Evolutionary conservation across 2,329 filamentous ascomycete genomes (phyloP).

Genomic region (Penicillium verrucosum): DNA sequence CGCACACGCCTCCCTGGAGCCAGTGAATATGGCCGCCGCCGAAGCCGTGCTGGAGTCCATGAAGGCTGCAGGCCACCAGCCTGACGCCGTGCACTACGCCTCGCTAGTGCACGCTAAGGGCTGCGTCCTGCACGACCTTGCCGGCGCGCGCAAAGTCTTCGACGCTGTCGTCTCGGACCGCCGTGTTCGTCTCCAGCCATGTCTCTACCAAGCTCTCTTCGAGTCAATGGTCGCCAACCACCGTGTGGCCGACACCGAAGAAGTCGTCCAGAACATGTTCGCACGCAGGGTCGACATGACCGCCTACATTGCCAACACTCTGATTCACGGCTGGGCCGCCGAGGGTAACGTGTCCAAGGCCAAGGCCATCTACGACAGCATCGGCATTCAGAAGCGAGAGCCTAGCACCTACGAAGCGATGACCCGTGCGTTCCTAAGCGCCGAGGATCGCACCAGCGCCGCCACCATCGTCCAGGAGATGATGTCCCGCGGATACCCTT

Average conservation of each 20-base stretch:
- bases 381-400: conserved; percentile 76
- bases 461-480: conserved; percentile 83
- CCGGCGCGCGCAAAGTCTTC: conserved; percentile 76
- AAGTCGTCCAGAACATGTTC: conserved; percentile 73
- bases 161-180: conserved; percentile 70
- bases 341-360: conserved; percentile 78
- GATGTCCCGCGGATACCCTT: conserved; percentile 82
- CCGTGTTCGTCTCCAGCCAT: conserved; percentile 70
- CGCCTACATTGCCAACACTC: conserved; percentile 95
- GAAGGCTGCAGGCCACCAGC: conserved; percentile 66
- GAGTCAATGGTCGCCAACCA: conserved; percentile 97
- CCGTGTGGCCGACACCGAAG: conserved; percentile 70
- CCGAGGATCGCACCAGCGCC: conserved; percentile 73
- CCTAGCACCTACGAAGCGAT: conserved; percentile 98
- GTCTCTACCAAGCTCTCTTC: conserved; percentile 93
- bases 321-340: conserved; percentile 94
- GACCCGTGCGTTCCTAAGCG: conserved; percentile 86
- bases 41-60: conserved; percentile 80
- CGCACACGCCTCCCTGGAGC: conserved; percentile 89
- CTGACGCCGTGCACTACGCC: conserved; percentile 93
- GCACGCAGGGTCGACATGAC: conserved; percentile 75
- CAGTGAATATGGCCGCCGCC: conserved; percentile 81
- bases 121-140: conserved; percentile 88
- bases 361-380: conserved; percentile 72
- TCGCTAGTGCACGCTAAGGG: conserved; percentile 94